Evolutionary conservation across 495 filamentous ascomycete genomes (phyloP), one percentile per base, ranked within the genome.

Genomic region (Tetracladium marchalianum): DNA sequence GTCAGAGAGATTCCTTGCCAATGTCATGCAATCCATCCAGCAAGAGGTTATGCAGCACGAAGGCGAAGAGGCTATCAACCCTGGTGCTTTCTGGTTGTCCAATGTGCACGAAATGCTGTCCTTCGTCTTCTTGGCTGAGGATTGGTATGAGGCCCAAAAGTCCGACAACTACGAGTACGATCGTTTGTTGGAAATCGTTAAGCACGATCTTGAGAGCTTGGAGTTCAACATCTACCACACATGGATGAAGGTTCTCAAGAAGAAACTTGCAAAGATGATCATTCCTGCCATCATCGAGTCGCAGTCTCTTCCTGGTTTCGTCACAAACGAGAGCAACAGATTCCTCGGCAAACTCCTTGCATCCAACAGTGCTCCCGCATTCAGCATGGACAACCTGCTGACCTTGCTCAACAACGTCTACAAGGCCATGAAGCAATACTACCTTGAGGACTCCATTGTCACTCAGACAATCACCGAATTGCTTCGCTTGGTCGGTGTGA

Each of bases 171-270:
- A 90, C 64, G 92, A 97, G 68, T 99, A 99, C 55, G 93, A 99
- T 67, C 85, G 93, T 51, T 73, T 99, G 31, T 67, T 99, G 57
- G 92, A 99, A 61, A 97, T 99, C 59, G 92, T 97, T 51, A 99
- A 99, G 74, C 92, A 97, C 57, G 92, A 99, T 56, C 72, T 99
- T 41, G 92, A 99, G 69, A 95, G 87, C 64, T 70, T 99, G 37
- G 92, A 99, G 66, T 99, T 99, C 76, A 99, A 99, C 70, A 97
- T 99, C 61, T 99, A 99, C 66, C 93, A 99, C 66, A 99, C 92
- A 10, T 99, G 92, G 92, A 99, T 99, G 92, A 99, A 99, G 72
- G 89, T 95, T 36, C 73, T 99, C 58, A 99, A 99, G 74, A 95
- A 95, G 75, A 95, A 93, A 66, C 74, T 99, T 39, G 85, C 87